These are phyloP conservation scores for Chenopodium album DNA, from an alignment of 148 eudicot species.

Conservation along the genomic window DNA sequence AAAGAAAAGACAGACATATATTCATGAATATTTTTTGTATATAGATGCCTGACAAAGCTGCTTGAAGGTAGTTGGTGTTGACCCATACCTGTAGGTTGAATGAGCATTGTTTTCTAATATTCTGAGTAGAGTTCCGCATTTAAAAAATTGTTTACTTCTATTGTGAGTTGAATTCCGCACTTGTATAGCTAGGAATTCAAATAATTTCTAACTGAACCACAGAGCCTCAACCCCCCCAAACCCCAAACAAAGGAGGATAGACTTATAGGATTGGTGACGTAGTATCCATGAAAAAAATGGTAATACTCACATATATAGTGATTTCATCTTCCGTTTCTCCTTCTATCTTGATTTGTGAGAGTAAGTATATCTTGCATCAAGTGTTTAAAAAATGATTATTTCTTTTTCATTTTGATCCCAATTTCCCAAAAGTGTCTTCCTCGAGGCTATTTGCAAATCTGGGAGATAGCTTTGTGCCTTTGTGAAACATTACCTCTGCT, in stretches of 20 bases:
- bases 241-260: not conserved
- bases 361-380: not conserved
- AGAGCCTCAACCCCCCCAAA: too few species aligned
- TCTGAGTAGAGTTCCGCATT: not conserved
- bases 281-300: not conserved
- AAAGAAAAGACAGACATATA: not conserved
- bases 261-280: not conserved
- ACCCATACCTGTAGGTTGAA: not conserved
- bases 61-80: not conserved
- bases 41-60: not conserved
- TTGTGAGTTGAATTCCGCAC: not conserved
- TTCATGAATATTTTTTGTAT: not conserved
- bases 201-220: not conserved
- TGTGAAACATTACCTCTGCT: not conserved
- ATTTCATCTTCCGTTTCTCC: not conserved
- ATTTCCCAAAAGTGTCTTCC: not conserved
- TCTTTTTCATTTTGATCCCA: not conserved
- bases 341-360: not conserved
- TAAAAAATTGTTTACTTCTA: not conserved
- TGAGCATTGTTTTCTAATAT: not conserved
- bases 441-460: not conserved
- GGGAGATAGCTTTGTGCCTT: not conserved
- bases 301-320: not conserved
- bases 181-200: not conserved
- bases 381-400: not conserved